Conservation (phyloP, 1,139 yeast species). For the Yamadazyma friedrichii region DNA sequence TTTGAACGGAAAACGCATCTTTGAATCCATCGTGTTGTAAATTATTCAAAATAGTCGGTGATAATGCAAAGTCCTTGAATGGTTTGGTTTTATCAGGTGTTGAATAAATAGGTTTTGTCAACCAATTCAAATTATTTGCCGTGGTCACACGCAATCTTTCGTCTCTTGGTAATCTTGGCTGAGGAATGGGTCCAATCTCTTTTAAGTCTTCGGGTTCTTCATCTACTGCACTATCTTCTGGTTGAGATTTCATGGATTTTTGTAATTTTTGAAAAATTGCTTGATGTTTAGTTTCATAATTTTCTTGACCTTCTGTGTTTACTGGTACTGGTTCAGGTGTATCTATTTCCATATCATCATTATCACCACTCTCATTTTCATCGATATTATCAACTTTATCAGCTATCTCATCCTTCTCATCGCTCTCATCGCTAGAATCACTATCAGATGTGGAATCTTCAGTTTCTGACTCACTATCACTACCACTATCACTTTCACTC, state of each 20-base stretch:
- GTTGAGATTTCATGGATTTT: conserved; percentile 2
- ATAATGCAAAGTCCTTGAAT: conserved; percentile 39
- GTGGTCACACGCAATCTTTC: conserved; percentile 39
- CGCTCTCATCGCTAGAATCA: conserved; percentile 2
- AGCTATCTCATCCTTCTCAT: conserved; percentile 10
- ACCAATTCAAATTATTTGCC: conserved; percentile 57
- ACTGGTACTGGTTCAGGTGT: not conserved
- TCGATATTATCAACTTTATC: conserved; percentile 12
- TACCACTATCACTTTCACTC: conserved; percentile 8
- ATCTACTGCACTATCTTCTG: conserved; percentile 5
- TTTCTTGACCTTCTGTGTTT: not conserved
- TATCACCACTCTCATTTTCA: conserved; percentile 9
- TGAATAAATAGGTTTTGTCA: conserved; percentile 61
- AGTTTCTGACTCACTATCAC: conserved; percentile 10
- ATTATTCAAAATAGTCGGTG: conserved; percentile 45
- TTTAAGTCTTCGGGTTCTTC: conserved; percentile 35
- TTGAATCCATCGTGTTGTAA: conserved; percentile 44
- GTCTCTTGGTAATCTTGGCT: conserved; percentile 65
- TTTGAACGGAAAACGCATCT: conserved; percentile 77
- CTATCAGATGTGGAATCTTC: not conserved
- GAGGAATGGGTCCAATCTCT: conserved; percentile 79
- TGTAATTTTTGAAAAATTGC: conserved; percentile 6
- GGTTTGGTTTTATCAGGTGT: conserved; percentile 41
- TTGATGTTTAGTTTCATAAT: conserved; percentile 8
- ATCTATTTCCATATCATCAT: not conserved